Conservation (phyloP, 768 basidiomycete species). For the Daedalea quercina region DNA sequence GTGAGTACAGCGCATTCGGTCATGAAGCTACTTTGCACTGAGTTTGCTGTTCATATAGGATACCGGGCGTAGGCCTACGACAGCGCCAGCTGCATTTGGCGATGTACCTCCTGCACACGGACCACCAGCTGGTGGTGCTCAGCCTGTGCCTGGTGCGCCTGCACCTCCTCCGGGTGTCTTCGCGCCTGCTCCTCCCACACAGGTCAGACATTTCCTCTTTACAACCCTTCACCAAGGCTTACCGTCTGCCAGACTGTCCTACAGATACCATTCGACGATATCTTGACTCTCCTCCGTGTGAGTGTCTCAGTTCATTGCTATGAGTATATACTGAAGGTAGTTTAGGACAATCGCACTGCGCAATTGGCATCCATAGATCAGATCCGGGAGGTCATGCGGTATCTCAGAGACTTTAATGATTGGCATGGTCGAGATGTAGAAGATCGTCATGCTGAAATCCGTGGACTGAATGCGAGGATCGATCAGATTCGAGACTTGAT, state of each 20-base stretch:
- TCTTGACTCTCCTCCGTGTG: slow-evolving; percentile 65
- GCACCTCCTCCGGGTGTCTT: not conserved
- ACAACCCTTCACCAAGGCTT: not conserved
- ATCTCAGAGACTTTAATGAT: slow-evolving; percentile 68
- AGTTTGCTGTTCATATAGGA: not conserved
- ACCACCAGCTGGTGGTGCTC: not conserved
- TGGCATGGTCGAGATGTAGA: slow-evolving; percentile 78
- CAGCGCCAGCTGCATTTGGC: not conserved
- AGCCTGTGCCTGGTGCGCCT: not conserved
- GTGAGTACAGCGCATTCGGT: not conserved
- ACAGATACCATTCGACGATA: slow-evolving; percentile 61
- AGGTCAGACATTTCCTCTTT: slow-evolving; percentile 33
- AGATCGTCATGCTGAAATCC: slow-evolving; percentile 71
- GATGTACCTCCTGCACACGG: not conserved
- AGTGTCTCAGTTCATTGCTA: slow-evolving; percentile 9
- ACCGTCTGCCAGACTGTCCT: slow-evolving; percentile 44
- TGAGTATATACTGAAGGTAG: not conserved
- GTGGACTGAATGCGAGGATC: slow-evolving; percentile 57
- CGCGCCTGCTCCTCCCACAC: slow-evolving; percentile 29
- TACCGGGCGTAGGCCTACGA: not conserved
- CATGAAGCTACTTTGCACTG: not conserved
- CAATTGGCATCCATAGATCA: slow-evolving; percentile 73
- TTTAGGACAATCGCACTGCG: slow-evolving; percentile 68
- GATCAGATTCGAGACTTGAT: slow-evolving; percentile 34
- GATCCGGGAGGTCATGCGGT: slow-evolving; percentile 73